Evolutionary conservation across 106 monocot genomes (phyloP), one percentile per base, ranked within the genome.

Genomic region (Phalaenopsis aphrodite): DNA sequence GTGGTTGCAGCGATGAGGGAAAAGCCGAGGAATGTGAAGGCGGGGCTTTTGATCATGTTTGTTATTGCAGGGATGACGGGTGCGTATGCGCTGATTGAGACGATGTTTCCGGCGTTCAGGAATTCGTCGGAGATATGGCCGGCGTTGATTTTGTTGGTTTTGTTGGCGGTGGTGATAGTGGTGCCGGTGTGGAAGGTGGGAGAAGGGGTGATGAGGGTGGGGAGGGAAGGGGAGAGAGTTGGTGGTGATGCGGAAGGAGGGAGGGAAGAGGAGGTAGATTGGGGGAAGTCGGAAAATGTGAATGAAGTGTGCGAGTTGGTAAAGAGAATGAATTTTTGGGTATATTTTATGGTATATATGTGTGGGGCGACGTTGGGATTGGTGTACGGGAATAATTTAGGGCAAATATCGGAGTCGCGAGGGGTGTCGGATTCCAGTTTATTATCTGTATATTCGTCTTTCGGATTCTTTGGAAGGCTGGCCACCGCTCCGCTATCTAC

Each of bases 401-500:
- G 85, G 5, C 85, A 86, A 79, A 78, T 86, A 1, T 77, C 82
- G 38, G 39, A 75, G 36, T 86, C 85, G 2, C 23, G 85, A 38
- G 75, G 78, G 3, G 48, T 82, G 0, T 21, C 55, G 2, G 74
- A 72, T 9, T 19, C 61, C 5, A 23, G 42, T 71, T 75, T 86
- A 11, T 36, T 86, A 10, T 86, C 85, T 3, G 17, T 82, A 7
- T 86, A 61, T 41, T 86, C 85, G 0, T 36, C 85, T 24, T 86
- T 86, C 75, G 75, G 82, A 56, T 86, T 86, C 61, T 82, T 82
- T 66, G 85, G 85, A 4, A 82, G 42, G 11, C 72, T 86, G 2
- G 41, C 45, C 0, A 47, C 82, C 1, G 64, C 85, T 1, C 81
- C 81, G 2, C 18, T 74, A 41, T 79, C 72, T 0, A 15, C 46